Conservation (phyloP, 169 alveolate species). For the Besnoitia besnoiti region DNA sequence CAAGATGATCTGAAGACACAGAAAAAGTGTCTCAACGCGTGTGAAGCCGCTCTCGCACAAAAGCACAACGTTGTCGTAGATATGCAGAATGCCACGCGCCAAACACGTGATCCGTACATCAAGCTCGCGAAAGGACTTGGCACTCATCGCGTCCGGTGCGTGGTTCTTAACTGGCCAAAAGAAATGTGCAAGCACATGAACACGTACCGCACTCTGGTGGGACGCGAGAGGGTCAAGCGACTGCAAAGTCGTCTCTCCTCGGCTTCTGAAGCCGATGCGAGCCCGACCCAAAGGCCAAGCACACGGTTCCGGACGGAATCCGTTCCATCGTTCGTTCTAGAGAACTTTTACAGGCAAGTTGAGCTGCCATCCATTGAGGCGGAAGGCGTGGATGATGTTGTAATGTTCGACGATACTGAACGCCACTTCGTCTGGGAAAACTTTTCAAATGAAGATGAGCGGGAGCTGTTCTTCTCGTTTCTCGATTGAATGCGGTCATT, state of each 20-base stretch:
- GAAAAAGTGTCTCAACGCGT: conserved; percentile 50
- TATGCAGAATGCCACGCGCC: conserved; percentile 55
- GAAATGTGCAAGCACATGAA: conserved; percentile 60
- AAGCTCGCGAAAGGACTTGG: conserved; percentile 48
- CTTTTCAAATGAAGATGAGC: neutral
- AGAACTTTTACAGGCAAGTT: conserved; percentile 55
- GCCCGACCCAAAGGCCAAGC: neutral
- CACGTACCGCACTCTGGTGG: conserved; percentile 45
- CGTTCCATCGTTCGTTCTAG: conserved; percentile 52
- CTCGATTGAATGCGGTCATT: neutral
- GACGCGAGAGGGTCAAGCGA: neutral
- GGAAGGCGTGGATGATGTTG: conserved; percentile 25
- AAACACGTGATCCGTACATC: conserved; percentile 58
- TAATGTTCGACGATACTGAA: neutral
- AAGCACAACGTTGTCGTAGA: conserved; percentile 57
- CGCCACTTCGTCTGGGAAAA: neutral
- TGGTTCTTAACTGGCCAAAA: conserved; percentile 63
- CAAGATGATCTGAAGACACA: conserved; percentile 67
- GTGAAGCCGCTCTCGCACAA: conserved; percentile 42
- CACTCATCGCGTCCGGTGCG: neutral
- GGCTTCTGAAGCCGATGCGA: neutral
- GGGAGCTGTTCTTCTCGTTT: neutral
- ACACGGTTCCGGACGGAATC: conserved; percentile 47
- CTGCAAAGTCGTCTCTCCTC: neutral
- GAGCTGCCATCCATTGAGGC: conserved; percentile 57